A percentile compares a stretch with the other conserved stretches of the same genome.
Evolutionary conservation across 2,329 filamentous ascomycete species (phyloP).

Genomic region (Cytospora piceae): DNA sequence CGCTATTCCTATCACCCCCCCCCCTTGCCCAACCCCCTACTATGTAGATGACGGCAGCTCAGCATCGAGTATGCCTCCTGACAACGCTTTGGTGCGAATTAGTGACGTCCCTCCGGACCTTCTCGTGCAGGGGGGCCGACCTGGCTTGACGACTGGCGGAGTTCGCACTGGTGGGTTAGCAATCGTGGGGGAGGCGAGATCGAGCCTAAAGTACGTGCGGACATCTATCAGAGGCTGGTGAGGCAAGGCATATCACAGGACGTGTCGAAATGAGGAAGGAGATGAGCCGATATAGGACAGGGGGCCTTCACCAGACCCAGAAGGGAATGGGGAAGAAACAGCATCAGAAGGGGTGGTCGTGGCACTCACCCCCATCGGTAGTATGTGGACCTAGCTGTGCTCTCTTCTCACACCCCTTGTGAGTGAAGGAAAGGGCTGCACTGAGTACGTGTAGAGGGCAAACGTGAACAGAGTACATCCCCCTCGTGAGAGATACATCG

Average conservation of each 20-base stretch:
- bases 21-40: background rate
- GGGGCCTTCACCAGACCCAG: background rate
- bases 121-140: background rate
- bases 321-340: too few species aligned
- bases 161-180: background rate
- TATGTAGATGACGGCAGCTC: background rate
- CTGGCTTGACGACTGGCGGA: background rate
- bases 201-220: background rate
- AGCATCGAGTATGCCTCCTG: background rate
- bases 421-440: background rate
- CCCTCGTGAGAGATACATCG: background rate
- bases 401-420: background rate
- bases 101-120: background rate
- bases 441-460: background rate
- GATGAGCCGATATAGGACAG: background rate
- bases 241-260: background rate
- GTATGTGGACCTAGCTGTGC: background rate
- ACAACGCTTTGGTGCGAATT: background rate
- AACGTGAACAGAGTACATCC: background rate
- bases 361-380: background rate
- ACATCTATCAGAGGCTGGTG: background rate
- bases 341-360: background rate
- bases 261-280: background rate
- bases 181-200: background rate
- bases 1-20: background rate